A percentile compares a stretch with the other conserved stretches of the same genome.
Evolutionary conservation across 768 basidiomycete species (phyloP).

Genomic region (Hygrocybe punicea): DNA sequence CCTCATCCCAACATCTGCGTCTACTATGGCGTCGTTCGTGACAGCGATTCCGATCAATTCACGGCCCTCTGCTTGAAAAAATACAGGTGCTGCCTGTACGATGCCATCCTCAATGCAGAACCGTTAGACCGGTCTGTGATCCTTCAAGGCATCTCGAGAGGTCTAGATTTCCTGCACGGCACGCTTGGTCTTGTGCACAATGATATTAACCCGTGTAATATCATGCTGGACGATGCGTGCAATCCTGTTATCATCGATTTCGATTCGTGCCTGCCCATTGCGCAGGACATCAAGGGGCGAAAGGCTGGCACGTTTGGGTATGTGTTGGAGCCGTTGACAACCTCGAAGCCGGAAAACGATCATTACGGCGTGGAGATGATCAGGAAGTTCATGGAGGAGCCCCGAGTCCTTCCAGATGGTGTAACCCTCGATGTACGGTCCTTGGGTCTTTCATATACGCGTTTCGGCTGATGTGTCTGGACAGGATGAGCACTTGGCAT

Average conservation of each 20-base stretch:
- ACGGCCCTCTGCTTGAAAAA: background rate
- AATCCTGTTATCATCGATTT: constrained; percentile 26
- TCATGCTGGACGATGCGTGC: constrained; percentile 23
- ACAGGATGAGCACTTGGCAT: too few relatives aligned
- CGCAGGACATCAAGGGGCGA: background rate
- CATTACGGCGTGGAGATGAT: too few relatives aligned
- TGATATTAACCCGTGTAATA: constrained; percentile 25
- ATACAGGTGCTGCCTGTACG: background rate
- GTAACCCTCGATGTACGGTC: too few relatives aligned
- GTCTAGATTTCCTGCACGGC: constrained; percentile 21
- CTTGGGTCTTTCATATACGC: too few relatives aligned
- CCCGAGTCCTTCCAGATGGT: too few relatives aligned
- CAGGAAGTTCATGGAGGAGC: too few relatives aligned
- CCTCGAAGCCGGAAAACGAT: too few relatives aligned
- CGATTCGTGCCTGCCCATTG: constrained; percentile 12
- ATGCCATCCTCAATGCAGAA: background rate
- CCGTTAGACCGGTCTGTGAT: too few relatives aligned
- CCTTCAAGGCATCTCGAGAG: constrained; percentile 14
- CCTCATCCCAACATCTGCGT: constrained; percentile 1
- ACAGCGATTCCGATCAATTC: background rate
- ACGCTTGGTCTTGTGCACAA: constrained; percentile 24
- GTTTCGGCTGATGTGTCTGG: too few relatives aligned
- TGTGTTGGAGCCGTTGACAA: too few relatives aligned
- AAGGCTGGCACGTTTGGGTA: background rate
- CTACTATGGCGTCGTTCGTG: background rate